Conservation (phyloP, 352 stramenopile species). For the Phytophthora melonis region DNA sequence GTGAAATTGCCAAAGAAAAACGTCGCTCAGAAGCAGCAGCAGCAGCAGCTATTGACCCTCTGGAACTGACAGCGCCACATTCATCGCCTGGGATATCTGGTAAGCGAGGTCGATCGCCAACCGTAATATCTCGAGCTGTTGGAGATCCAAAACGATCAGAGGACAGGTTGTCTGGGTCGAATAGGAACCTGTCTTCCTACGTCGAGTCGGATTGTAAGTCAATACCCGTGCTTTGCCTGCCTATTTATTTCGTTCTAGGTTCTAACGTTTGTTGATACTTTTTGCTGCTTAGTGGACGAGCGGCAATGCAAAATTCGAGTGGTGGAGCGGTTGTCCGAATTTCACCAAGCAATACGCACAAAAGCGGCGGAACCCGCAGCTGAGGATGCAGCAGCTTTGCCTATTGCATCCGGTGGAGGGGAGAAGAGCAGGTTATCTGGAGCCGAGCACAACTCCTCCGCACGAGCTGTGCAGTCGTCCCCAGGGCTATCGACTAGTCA, state of each 20-base stretch:
- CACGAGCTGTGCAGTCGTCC: neutral
- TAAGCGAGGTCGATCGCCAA: constrained; percentile 64
- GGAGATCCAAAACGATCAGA: constrained; percentile 26
- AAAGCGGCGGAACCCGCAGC: constrained; percentile 38
- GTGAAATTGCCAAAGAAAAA: constrained; percentile 29
- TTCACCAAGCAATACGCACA: constrained; percentile 80
- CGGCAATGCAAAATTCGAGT: constrained; percentile 91
- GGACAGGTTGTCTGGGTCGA: constrained; percentile 32
- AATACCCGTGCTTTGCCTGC: neutral
- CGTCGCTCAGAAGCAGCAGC: constrained; percentile 3
- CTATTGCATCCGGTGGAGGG: constrained; percentile 2
- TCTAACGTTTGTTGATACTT: neutral
- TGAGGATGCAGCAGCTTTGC: constrained; percentile 10
- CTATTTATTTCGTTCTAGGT: neutral
- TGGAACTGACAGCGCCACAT: constrained; percentile 21
- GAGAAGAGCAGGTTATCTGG: constrained; percentile 15
- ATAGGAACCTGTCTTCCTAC: constrained; percentile 66
- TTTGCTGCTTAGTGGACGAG: constrained; percentile 72
- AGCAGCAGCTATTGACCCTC: constrained; percentile 15
- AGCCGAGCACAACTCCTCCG: constrained; percentile 5
- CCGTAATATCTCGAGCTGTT: constrained; percentile 19
- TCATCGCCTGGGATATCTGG: constrained; percentile 19
- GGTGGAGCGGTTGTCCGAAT: constrained; percentile 84
- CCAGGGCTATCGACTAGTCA: constrained; percentile 23
- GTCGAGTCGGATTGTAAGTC: constrained; percentile 75